These are phyloP conservation scores for Brassica rapa DNA, from an alignment of 345 rosid species.

Conservation along the genomic window DNA sequence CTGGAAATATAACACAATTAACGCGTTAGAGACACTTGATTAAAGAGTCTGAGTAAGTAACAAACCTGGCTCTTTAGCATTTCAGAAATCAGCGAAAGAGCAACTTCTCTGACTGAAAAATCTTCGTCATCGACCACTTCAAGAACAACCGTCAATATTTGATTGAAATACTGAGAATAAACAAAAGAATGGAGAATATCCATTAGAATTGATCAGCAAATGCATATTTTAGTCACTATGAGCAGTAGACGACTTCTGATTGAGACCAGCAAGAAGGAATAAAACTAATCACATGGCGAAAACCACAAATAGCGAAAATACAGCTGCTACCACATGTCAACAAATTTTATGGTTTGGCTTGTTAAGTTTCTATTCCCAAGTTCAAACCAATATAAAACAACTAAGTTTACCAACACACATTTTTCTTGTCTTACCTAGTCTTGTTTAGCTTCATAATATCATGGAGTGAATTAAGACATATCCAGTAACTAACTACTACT, in stretches of 20 bases:
- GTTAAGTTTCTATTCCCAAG: neutral
- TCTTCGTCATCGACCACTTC: constrained; percentile 85
- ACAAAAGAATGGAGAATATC: neutral
- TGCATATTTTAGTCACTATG: constrained; percentile 5
- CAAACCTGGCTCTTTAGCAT: constrained; percentile 88
- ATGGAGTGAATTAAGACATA: constrained; percentile 6
- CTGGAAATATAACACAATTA: constrained; percentile 2
- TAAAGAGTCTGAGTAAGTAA: constrained; percentile 14
- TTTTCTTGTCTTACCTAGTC: constrained; percentile 1
- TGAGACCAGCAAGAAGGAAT: neutral
- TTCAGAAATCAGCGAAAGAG: constrained; percentile 73
- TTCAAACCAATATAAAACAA: neutral
- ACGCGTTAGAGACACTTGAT: neutral
- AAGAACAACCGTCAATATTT: constrained; percentile 91
- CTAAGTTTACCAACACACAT: constrained; percentile 12
- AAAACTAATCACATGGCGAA: constrained; percentile 3
- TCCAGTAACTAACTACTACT: neutral
- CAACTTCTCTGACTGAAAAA: constrained; percentile 67
- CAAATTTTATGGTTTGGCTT: neutral
- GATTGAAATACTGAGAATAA: constrained; percentile 83
- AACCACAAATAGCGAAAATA: neutral
- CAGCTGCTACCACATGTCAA: neutral
- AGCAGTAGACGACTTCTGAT: neutral
- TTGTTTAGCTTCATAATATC: neutral
- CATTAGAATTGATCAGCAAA: constrained; percentile 18